Evolutionary conservation across 352 stramenopile species (phyloP).

Genomic region (Phytophthora pisi): DNA sequence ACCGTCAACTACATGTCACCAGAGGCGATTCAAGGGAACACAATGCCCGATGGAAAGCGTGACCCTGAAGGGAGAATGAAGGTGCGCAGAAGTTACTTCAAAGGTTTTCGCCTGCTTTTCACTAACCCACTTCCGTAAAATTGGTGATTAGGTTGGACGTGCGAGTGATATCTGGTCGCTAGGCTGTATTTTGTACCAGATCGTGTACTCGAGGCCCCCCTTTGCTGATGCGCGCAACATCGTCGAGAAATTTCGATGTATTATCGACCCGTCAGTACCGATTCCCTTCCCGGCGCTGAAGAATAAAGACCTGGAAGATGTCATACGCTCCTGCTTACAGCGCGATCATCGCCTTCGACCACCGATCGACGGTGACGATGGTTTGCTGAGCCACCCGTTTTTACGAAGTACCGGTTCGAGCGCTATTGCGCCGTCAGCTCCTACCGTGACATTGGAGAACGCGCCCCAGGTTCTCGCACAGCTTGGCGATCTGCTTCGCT

Average conservation of each 20-base stretch:
- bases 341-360: constrained; percentile 78
- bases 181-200: constrained; percentile 97
- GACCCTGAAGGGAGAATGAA: constrained; percentile 82
- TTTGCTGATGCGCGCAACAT: constrained; percentile 94
- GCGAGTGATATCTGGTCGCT: constrained; percentile 97
- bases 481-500: constrained; percentile 53
- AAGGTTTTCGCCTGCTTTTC: not conserved
- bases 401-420: constrained; percentile 44
- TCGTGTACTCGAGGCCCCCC: constrained; percentile 95
- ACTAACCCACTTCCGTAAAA: not conserved
- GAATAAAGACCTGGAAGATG: constrained; percentile 85
- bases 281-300: constrained; percentile 89
- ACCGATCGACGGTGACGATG: constrained; percentile 77
- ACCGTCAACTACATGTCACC: constrained; percentile 98
- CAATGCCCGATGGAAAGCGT: constrained; percentile 51
- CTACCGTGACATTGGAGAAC: constrained; percentile 51
- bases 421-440: constrained; percentile 19
- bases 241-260: constrained; percentile 96
- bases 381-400: constrained; percentile 89
- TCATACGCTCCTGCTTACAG: constrained; percentile 88
- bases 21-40: constrained; percentile 86
- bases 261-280: constrained; percentile 92
- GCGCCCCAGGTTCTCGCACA: constrained; percentile 50
- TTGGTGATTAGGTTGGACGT: constrained; percentile 67
- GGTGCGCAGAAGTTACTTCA: constrained; percentile 18